Percentiles rank a stretch among this genome's conserved stretches.
These are phyloP conservation scores for Globisporangium alternatum DNA, from an alignment of 352 stramenopile genomes.

Conservation along the genomic window DNA sequence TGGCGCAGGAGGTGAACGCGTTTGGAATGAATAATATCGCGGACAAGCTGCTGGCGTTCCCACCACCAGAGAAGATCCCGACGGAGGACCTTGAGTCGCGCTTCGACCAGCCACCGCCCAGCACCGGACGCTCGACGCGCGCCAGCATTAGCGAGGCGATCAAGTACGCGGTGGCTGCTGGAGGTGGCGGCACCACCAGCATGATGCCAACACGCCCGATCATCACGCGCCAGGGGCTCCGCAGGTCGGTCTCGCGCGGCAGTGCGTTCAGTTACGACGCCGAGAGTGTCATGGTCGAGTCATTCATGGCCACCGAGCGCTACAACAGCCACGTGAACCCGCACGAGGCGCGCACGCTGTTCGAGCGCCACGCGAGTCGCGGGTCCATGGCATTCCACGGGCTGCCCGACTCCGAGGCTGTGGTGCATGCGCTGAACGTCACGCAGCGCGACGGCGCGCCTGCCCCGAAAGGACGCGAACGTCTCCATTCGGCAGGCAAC, in stretches of 20 bases:
- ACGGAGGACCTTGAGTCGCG: conserved; percentile 35
- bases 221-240: conserved; percentile 21
- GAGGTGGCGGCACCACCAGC: background rate
- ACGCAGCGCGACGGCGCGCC: conserved; percentile 1
- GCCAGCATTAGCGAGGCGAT: conserved; percentile 13
- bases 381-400: conserved; percentile 79
- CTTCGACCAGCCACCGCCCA: background rate
- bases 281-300: conserved; percentile 88
- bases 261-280: conserved; percentile 88
- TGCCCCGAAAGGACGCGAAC: conserved; percentile 15
- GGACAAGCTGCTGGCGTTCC: conserved; percentile 73
- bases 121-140: background rate
- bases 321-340: conserved; percentile 36
- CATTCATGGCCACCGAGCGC: conserved; percentile 80
- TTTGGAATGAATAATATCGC: conserved; percentile 61
- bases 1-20: conserved; percentile 81
- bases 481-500: conserved; percentile 49
- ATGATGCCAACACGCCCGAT: conserved; percentile 27
- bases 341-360: conserved; percentile 51
- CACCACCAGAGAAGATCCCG: conserved; percentile 70
- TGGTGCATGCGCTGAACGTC: conserved; percentile 17
- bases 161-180: conserved; percentile 21
- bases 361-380: conserved; percentile 82
- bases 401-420: conserved; percentile 28
- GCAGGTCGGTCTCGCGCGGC: conserved; percentile 47